Evolutionary conservation across 805 yeast genomes (phyloP).

Genomic region (Metschnikowia kunwiensis): DNA sequence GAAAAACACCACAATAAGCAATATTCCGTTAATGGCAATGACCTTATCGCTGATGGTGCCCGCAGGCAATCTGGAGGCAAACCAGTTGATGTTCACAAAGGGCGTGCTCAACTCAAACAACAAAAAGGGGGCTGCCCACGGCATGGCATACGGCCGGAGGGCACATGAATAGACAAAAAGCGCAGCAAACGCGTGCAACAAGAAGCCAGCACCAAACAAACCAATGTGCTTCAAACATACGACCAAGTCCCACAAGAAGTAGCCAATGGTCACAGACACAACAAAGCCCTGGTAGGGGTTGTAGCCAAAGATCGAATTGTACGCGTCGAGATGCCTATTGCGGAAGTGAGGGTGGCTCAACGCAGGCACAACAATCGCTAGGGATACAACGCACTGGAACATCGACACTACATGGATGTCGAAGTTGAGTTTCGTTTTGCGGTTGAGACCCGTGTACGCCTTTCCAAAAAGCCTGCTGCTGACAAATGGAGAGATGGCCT

Average conservation of each 20-base stretch:
- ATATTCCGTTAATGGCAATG: conserved; percentile 66
- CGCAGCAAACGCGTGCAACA: conserved; percentile 82
- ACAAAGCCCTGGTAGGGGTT: conserved; percentile 77
- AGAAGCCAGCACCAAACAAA: conserved; percentile 77
- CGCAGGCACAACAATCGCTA: conserved; percentile 59
- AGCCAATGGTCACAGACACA: conserved; percentile 71
- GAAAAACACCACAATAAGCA: conserved; percentile 70
- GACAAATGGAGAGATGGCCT: conserved; percentile 50
- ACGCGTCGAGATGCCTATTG: conserved; percentile 41
- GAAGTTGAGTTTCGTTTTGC: conserved; percentile 61
- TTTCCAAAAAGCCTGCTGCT: conserved; percentile 50
- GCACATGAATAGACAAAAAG: conserved; percentile 65
- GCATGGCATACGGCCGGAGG: conserved; percentile 70
- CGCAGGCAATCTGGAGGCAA: conserved; percentile 70
- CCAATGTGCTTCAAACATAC: conserved; percentile 63
- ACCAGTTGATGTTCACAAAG: conserved; percentile 93
- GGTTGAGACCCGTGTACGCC: conserved; percentile 47
- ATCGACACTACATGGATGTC: conserved; percentile 89
- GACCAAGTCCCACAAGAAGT: conserved; percentile 84
- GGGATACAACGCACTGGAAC: conserved; percentile 73
- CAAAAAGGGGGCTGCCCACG: conserved; percentile 79
- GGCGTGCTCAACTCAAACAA: conserved; percentile 90
- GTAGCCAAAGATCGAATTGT: conserved; percentile 51
- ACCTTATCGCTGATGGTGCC: conserved; percentile 56
- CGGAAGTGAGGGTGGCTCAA: conserved; percentile 51